Base-by-base conservation (phyloP, 345 rosid genomes). In the Hibiscus syriacus region DNA sequence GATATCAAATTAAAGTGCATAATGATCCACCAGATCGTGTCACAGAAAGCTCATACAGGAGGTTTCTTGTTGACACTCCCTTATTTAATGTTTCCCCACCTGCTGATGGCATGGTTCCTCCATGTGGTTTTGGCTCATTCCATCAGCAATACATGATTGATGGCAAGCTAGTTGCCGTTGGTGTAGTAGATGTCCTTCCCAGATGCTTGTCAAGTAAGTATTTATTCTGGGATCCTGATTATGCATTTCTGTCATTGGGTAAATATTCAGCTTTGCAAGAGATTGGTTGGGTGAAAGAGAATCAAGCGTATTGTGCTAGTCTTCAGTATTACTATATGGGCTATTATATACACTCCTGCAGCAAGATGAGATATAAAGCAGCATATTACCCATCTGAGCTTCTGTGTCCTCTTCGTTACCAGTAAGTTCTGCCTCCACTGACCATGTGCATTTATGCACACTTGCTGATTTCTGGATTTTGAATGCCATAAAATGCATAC, bases 351-450 rank as follows among this genome's bases (percentile, higher is more conserved):
- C 98, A 91, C 72, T 94, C 99, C 27, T 94, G 99, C 82, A 80
- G 69, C 78, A 94, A 94, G 81, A 94, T 94, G 99, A 91, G 96
- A 84, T 94, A 94, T 79, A 94, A 94, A 84, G 95, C 98, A 38
- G 92, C 90, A 5, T 94, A 94, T 82, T 53, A 70, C 69, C 99
- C 99, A 26, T 89, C 98, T 46, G 95, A 91, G 83, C 96, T 94
- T 75, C 93, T 94, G 8, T 94, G 98, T 57, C 99, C 98, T 63
- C 92, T 82, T 74, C 99, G 86, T 59, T 86, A 86, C 76, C 79
- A 78, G 99, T 94, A 86, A 77, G 98, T 84, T 70, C 13, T 32
- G 65, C 48, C 63, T 75, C 55, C n/a, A 26, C 55, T 70, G 34
- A 70, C 55, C 55, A 11, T 20, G 13, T 29, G 58, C 19, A 13